Conservation (phyloP, 164 flowering plant genomes). For the Tetracentron sinense region DNA sequence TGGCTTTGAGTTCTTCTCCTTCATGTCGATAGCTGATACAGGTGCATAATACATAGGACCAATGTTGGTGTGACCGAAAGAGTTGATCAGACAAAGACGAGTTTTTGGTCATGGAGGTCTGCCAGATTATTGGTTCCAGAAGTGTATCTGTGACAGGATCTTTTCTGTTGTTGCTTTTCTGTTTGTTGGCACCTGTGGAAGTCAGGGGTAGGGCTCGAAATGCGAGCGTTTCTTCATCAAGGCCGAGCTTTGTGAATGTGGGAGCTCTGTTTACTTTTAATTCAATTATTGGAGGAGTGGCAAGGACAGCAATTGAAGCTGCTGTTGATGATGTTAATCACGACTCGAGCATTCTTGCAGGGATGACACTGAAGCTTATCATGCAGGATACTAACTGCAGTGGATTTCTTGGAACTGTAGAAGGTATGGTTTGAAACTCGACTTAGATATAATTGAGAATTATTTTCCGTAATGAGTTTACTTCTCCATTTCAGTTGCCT, state of each 20-base stretch:
- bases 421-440: slow-evolving; percentile 41
- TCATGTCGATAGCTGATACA: no score
- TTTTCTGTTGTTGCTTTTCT: slow-evolving; percentile 19
- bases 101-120: slow-evolving; percentile 18
- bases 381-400: slow-evolving; percentile 66
- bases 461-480: not conserved
- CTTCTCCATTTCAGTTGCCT: not conserved
- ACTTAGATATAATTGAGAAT: not conserved
- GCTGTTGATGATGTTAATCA: slow-evolving; percentile 80
- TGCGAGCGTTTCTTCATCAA: slow-evolving; percentile 20
- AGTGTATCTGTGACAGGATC: slow-evolving; percentile 11
- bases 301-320: slow-evolving; percentile 51
- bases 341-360: slow-evolving; percentile 45
- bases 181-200: slow-evolving; percentile 22
- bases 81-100: not conserved
- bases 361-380: slow-evolving; percentile 39
- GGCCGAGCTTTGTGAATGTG: slow-evolving; percentile 48
- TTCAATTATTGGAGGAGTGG: slow-evolving; percentile 65
- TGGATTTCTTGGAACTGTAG: slow-evolving; percentile 68
- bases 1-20: no score
- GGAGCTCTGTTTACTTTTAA: slow-evolving; percentile 61
- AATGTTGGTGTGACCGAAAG: not conserved
- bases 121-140: slow-evolving; percentile 6
- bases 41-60: no score
- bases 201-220: slow-evolving; percentile 26